Base-by-base conservation (phyloP, 1,284 basidiomycete species). In the Papiliotrema nemorosa region DNA sequence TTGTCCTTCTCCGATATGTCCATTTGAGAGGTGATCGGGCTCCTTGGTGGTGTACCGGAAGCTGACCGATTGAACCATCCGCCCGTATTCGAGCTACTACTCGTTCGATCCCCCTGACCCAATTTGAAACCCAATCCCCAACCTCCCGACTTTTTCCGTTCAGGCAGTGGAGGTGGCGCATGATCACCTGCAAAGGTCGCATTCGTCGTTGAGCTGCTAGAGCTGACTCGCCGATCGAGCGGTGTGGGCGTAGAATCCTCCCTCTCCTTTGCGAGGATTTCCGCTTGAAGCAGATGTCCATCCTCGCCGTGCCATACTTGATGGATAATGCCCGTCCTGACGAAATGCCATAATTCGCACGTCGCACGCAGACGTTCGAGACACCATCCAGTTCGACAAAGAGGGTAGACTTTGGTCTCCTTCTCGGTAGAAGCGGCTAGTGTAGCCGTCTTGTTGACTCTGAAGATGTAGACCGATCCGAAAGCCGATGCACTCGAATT, bases 271-370 rank as follows among this genome's bases (percentile, higher is more conserved):
- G 14, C 35, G n/a, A n/a, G n/a, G 12, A 31, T 21, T 29, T 42
- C 52, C 3, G 57, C 25, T 42, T 57, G 33, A 14, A 57, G 3
- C 75, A 64, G 7, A 72, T 69, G 38, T 67, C 72, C 63, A 55
- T 73, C 75, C 54, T 86, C 87, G 59, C 92, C 90, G 52, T 89
- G 83, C 86, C 92, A 90, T 2, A 96, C 77, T 49, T 84, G 85
- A 54, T 90, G 87, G 26, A 94, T 79, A 51, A 96, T 78, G 16
- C 86, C 82, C 1, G 81, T 84, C 26, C 90, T 83, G 35, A 96
- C 81, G 67, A 90, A 96, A 20, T 87, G 84, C 90, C 92, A 96
- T 22, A 96, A 78, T 10, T 87, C 87, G 70, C 91, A 94, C 18
- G 90, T 90, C n/a, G 86, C 81, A 12, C 91, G 82, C 18, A 96